Evolutionary conservation across 371 early-diverging fungal species (phyloP).

Genomic region (Circinella minor): DNA sequence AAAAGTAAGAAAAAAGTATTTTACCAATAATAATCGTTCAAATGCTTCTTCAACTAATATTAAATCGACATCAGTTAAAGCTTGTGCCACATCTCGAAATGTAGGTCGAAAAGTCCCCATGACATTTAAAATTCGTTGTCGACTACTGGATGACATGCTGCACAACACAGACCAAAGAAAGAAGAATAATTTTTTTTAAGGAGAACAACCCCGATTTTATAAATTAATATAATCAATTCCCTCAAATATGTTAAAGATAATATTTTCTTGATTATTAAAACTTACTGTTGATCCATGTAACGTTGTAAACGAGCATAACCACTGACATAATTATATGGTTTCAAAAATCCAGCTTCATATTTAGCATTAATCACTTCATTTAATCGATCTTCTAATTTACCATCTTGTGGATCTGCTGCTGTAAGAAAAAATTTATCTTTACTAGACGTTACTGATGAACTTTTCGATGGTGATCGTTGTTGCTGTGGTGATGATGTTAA

Average conservation of each 20-base stretch:
- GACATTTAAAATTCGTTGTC: slow-evolving; percentile 83
- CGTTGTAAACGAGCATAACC: slow-evolving; percentile 88
- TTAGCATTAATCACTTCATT: slow-evolving; percentile 92
- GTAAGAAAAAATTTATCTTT: slow-evolving; percentile 85
- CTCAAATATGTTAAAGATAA: too few species aligned
- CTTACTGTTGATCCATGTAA: slow-evolving; percentile 89
- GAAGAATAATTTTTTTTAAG: slow-evolving; percentile 2
- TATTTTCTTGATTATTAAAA: not conserved
- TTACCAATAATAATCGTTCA: slow-evolving; percentile 84
- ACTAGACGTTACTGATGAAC: not conserved
- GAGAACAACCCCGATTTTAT: not conserved
- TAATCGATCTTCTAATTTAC: slow-evolving; percentile 80
- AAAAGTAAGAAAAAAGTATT: slow-evolving; percentile 6
- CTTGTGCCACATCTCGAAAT: slow-evolving; percentile 84
- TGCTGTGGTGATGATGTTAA: not conserved
- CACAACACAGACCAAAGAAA: slow-evolving; percentile 1
- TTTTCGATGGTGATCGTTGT: not conserved
- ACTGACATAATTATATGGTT: slow-evolving; percentile 93
- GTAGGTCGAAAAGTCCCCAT: slow-evolving; percentile 88
- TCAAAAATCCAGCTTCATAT: slow-evolving; percentile 91
- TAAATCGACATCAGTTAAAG: slow-evolving; percentile 91
- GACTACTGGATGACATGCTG: slow-evolving; percentile 75
- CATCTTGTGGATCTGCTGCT: slow-evolving; percentile 89
- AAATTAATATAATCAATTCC: too few species aligned
- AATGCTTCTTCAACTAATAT: slow-evolving; percentile 93